phyloP scores from a whole-genome alignment of 495 filamentous ascomycete species.

The Hypoxylon cercidicola region DNA sequence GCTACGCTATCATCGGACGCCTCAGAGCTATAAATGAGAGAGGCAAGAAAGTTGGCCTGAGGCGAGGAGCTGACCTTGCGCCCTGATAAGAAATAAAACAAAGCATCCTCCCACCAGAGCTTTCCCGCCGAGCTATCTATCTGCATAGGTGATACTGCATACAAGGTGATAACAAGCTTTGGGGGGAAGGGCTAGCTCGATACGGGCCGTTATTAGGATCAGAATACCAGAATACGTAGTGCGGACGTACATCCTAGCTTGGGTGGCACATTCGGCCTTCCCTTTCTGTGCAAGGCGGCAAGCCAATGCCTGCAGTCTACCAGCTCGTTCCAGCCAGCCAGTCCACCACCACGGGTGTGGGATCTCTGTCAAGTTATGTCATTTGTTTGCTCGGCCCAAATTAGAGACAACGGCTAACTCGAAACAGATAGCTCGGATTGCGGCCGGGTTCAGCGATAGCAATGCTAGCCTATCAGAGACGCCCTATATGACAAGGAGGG shows the following conservation, averaged over 20 bases:
- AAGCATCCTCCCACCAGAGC: no score
- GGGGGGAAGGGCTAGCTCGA: neutral
- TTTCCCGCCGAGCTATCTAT: neutral
- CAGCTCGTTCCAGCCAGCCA: neutral
- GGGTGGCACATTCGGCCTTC: slow-evolving; percentile 22
- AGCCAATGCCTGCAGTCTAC: slow-evolving; percentile 5
- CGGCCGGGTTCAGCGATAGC: slow-evolving; percentile 1
- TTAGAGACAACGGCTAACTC: slow-evolving; percentile 27
- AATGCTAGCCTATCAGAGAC: neutral
- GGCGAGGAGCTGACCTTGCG: no score
- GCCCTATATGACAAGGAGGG: slow-evolving; percentile 24
- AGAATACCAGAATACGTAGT: neutral
- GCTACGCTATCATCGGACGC: no score
- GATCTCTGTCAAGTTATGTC: neutral
- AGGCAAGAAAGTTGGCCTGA: no score
- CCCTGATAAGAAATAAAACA: no score
- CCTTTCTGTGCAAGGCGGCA: slow-evolving; percentile 32
- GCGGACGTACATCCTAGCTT: no score
- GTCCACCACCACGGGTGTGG: neutral
- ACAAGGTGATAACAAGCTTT: slow-evolving; percentile 1
- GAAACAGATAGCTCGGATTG: neutral
- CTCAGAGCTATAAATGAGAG: no score
- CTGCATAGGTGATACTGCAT: neutral
- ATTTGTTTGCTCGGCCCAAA: slow-evolving; percentile 3
- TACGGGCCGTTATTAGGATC: slow-evolving; percentile 3